These are phyloP conservation scores for Podaxis pistillaris DNA, from an alignment of 768 basidiomycete species.

Conservation along the genomic window DNA sequence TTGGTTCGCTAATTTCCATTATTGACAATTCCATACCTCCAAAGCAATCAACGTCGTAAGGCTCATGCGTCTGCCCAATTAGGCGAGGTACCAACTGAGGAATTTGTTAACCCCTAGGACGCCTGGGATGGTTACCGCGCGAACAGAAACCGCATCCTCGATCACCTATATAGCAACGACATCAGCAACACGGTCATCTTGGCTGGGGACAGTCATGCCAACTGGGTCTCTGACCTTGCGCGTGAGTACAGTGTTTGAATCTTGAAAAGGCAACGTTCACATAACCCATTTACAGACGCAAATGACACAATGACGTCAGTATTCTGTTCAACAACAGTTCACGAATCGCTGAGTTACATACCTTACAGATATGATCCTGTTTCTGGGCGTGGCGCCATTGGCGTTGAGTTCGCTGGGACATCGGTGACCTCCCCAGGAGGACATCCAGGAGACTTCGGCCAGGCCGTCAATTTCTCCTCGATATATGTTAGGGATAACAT, in stretches of 20 bases:
- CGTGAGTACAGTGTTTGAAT: conserved; percentile 21
- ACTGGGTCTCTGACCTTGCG: conserved; percentile 61
- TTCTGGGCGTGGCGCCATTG: conserved; percentile 49
- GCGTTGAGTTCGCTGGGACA: conserved; percentile 57
- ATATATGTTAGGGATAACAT: neutral
- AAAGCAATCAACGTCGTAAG: neutral
- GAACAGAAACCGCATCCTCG: conserved; percentile 43
- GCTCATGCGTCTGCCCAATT: neutral
- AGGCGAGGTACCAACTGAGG: neutral
- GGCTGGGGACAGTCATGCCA: conserved; percentile 61
- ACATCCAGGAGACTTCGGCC: neutral
- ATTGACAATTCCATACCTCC: neutral
- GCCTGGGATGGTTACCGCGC: conserved; percentile 63
- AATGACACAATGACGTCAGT: conserved; percentile 47
- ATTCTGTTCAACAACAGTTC: neutral
- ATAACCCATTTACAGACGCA: conserved; percentile 30
- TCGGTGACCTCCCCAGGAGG: neutral
- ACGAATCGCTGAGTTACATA: neutral
- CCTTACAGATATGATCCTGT: conserved; percentile 41
- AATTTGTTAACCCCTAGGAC: conserved; percentile 30
- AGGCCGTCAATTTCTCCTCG: neutral
- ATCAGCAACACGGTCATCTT: conserved; percentile 56
- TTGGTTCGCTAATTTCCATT: neutral
- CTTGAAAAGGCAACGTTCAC: too few species aligned
- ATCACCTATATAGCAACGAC: conserved; percentile 45